Evolutionary conservation across 2,329 filamentous ascomycete species (phyloP), one percentile per base, ranked within the genome.

Genomic region (Rhexocercosporidium sp.): DNA sequence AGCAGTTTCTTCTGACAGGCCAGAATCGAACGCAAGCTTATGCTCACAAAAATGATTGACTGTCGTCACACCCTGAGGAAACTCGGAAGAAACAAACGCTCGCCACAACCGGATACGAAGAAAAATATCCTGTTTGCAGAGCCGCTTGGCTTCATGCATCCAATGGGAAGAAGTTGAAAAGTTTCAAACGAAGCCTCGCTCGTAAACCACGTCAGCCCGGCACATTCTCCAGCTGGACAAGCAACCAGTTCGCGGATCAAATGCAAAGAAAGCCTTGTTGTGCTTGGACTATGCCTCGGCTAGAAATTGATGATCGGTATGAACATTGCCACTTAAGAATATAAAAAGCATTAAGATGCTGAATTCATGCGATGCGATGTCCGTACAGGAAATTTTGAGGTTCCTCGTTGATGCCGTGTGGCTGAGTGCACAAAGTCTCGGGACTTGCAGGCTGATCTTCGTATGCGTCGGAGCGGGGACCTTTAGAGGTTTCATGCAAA

Each of bases 401-500:
- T 59, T 53, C 22, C 41, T 34, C 34, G 4, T 41, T 46, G 62
- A 65, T 65, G 63, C 47, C 49, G 34, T 44, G 63, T 65, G 63
- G 63, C 63, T 65, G 56, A 65, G 56, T 60, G 44, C 56, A 20
- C 47, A 29, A 65, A 31, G 11, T 53, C 31, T 47, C 22, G 57
- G 57, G 56, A 65, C 37, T 61, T 34, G 39, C 25, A 56, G 37
- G 56, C 34, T 47, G 47, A 39, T 51, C 63, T 20, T 54, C 57
- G 34, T 56, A 47, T 60, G 31, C 63, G 14, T 65, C 63, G 63
- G 63, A 59, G 63, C 44, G 46, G 34, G 47, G 39, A n/a, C 18
- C 22, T 54, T 49, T 65, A 53, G 44, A 47, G 39, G 63, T 65
- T 65, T 65, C 63, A 65, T 54, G 39, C n/a, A 41, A 25, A 27